Percentiles rank a stretch among this genome's conserved stretches.
These are phyloP conservation scores for Nitzschia inconspicua DNA, from an alignment of 108 stramenopile genomes.

Conservation along the genomic window DNA sequence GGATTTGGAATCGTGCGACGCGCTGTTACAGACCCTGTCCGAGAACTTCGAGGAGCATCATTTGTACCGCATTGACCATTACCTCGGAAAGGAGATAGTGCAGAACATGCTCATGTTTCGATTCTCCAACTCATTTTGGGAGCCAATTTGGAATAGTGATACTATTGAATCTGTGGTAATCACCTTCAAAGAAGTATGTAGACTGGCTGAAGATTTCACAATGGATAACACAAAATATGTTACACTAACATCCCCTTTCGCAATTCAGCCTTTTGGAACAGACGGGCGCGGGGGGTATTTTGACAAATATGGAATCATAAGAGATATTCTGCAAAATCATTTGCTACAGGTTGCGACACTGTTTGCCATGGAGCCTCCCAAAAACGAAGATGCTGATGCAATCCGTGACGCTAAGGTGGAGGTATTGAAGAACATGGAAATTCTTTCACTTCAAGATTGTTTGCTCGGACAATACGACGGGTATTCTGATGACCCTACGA, in stretches of 20 bases:
- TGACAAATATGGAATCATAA: conserved; percentile 90
- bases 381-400: conserved; percentile 52
- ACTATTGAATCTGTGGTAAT: conserved; percentile 49
- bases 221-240: too few relatives aligned
- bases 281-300: conserved; percentile 97
- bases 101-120: conserved; percentile 74
- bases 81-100: conserved; percentile 87
- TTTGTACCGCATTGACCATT: conserved; percentile 92
- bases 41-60: conserved; percentile 62
- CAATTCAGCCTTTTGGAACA: conserved; percentile 79
- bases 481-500: conserved; percentile 84
- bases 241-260: too few relatives aligned
- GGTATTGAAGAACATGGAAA: conserved; percentile 77
- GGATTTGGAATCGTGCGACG: conserved; percentile 79
- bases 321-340: conserved; percentile 95
- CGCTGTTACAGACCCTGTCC: conserved; percentile 30
- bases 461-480: conserved; percentile 96
- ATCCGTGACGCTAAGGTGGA: conserved; percentile 93
- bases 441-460: conserved; percentile 68
- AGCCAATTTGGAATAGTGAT: conserved; percentile 71
- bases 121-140: conserved; percentile 74
- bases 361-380: conserved; percentile 80
- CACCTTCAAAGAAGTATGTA: conserved; percentile 76
- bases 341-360: conserved; percentile 86
- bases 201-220: too few relatives aligned